A percentile compares a stretch with the other conserved stretches of the same genome.
Conservation (phyloP, 352 stramenopile genomes). For the Phytophthora pisi region DNA sequence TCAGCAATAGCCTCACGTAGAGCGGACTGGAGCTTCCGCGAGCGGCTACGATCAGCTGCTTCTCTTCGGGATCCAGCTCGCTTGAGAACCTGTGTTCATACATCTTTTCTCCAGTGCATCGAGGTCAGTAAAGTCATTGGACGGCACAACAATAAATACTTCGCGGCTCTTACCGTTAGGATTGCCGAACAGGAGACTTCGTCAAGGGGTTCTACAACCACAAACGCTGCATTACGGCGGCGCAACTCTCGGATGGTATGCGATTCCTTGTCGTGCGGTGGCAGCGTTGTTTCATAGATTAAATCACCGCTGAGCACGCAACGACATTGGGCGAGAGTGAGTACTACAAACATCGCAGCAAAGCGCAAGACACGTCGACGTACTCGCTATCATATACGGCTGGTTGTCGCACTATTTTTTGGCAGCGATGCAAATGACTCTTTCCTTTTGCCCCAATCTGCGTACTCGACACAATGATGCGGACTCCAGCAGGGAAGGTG, state of each 20-base stretch:
- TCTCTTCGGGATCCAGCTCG: slow-evolving; percentile 43
- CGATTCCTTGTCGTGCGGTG: slow-evolving; percentile 51
- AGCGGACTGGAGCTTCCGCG: slow-evolving; percentile 73
- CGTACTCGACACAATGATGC: slow-evolving; percentile 77
- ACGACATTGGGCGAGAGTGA: slow-evolving; percentile 6
- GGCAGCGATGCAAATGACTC: slow-evolving; percentile 45
- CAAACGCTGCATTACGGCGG: slow-evolving; percentile 59
- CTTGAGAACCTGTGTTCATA: slow-evolving; percentile 39
- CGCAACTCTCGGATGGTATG: slow-evolving; percentile 79
- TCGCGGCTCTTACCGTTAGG: slow-evolving; percentile 40
- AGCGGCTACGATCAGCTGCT: slow-evolving; percentile 47
- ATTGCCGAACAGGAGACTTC: slow-evolving; percentile 67
- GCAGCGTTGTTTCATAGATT: slow-evolving; percentile 65
- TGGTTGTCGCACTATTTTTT: slow-evolving; percentile 50
- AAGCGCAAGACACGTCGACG: slow-evolving; percentile 2
- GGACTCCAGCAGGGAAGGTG: slow-evolving; percentile 65
- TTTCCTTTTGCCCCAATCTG: slow-evolving; percentile 35
- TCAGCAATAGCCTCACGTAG: slow-evolving; percentile 67
- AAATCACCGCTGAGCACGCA: slow-evolving; percentile 53
- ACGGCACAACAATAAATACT: neutral
- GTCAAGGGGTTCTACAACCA: slow-evolving; percentile 76
- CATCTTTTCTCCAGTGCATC: slow-evolving; percentile 23
- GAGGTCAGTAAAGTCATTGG: neutral
- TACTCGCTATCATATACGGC: slow-evolving; percentile 72
- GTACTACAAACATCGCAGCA: neutral